Evolutionary conservation across 768 basidiomycete species (phyloP).

Genomic region (Psilocybe sp.): DNA sequence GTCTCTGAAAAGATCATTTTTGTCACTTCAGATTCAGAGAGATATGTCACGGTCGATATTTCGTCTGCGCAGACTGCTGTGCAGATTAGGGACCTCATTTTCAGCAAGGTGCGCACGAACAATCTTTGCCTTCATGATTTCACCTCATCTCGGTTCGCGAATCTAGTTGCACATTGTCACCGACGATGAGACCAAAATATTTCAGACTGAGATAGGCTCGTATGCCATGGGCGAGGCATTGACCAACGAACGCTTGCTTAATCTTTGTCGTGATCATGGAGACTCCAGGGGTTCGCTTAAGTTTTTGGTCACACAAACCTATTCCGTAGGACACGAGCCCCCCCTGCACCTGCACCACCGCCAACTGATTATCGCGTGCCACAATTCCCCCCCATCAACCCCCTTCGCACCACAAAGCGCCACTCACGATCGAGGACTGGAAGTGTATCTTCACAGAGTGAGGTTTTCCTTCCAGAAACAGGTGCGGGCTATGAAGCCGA

Average conservation of each 20-base stretch:
- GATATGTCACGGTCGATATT: conserved; percentile 70
- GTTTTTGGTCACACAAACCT: conserved; percentile 73
- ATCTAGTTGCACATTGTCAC: conserved; percentile 74
- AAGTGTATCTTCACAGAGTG: conserved; percentile 71
- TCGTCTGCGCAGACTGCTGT: conserved; percentile 60
- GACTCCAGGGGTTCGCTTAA: conserved; percentile 82
- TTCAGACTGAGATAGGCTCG: conserved; percentile 83
- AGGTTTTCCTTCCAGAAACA: conserved; percentile 48
- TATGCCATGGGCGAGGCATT: conserved; percentile 75
- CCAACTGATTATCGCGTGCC: conserved; percentile 20
- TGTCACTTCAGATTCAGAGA: conserved; percentile 77
- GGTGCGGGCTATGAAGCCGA: conserved; percentile 73
- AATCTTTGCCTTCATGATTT: conserved; percentile 2
- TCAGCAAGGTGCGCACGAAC: conserved; percentile 59
- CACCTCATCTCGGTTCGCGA: conserved; percentile 1
- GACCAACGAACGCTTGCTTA: conserved; percentile 64
- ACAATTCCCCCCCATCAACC: conserved; percentile 40
- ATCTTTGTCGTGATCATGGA: conserved; percentile 67
- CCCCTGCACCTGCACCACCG: conserved; percentile 23
- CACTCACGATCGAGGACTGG: conserved; percentile 60
- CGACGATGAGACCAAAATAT: conserved; percentile 79
- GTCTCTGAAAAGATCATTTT: conserved; percentile 49
- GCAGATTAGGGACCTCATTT: conserved; percentile 77
- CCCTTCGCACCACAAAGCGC: conserved; percentile 45
- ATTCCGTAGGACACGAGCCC: conserved; percentile 56